Evolutionary conservation across 192 early-diverging fungal species (phyloP).

Genomic region (Pilaira anomala): DNA sequence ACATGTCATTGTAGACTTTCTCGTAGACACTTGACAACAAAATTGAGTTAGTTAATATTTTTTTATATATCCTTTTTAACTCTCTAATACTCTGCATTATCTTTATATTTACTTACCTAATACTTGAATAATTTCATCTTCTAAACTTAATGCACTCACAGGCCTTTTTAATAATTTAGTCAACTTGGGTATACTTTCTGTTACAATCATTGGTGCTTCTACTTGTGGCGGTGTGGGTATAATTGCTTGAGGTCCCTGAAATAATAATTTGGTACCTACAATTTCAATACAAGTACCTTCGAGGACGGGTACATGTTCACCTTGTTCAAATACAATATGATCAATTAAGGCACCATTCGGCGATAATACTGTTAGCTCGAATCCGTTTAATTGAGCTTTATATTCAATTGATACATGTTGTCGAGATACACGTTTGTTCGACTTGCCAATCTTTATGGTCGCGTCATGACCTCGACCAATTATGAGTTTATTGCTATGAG

Average conservation of each 20-base stretch:
- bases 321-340: conserved; percentile 32
- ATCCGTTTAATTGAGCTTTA: conserved; percentile 16
- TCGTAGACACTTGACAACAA: conserved; percentile 45
- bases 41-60: too few species aligned
- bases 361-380: conserved; percentile 40
- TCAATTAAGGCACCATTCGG: conserved; percentile 45
- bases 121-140: conserved; percentile 11
- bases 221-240: not conserved
- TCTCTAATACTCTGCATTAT: not conserved
- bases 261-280: conserved; percentile 19
- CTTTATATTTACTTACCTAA: conserved; percentile 11
- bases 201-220: not conserved
- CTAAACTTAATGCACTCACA: not conserved
- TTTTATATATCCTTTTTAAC: not conserved
- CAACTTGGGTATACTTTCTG: not conserved
- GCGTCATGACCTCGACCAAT: conserved; percentile 46
- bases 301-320: conserved; percentile 21
- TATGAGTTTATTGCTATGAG: conserved; percentile 25
- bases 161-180: not conserved
- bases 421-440: conserved; percentile 46
- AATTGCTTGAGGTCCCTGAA: conserved; percentile 6
- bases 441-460: conserved; percentile 39
- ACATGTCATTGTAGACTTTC: conserved; percentile 49
- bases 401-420: conserved; percentile 43
- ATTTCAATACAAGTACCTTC: conserved; percentile 24